These are phyloP conservation scores for Metschnikowia continentalis DNA, from an alignment of 805 yeast species.

Conservation along the genomic window DNA sequence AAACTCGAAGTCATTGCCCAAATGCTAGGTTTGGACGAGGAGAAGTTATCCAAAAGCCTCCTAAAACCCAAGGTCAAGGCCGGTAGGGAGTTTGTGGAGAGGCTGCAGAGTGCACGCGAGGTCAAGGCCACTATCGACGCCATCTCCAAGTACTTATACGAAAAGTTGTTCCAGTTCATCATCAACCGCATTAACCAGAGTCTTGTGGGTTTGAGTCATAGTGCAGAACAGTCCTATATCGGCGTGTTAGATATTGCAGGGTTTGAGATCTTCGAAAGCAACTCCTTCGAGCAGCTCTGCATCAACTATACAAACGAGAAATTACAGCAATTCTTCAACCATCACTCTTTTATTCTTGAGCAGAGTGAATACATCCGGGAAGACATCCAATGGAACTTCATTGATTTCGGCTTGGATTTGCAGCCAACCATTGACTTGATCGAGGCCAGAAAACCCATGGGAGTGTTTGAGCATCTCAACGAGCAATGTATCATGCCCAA, in stretches of 20 bases:
- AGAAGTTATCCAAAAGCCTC: conserved; percentile 53
- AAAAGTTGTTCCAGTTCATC: conserved; percentile 71
- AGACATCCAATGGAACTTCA: conserved; percentile 63
- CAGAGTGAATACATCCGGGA: conserved; percentile 58
- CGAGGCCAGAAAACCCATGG: conserved; percentile 70
- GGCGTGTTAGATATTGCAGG: conserved; percentile 63
- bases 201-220: conserved; percentile 31
- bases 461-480: conserved; percentile 79
- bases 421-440: conserved; percentile 93
- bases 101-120: conserved; percentile 73
- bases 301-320: conserved; percentile 60
- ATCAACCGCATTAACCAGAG: conserved; percentile 72
- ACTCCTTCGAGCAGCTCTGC: conserved; percentile 58
- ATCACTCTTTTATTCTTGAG: conserved; percentile 57
- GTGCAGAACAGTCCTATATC: conserved; percentile 34
- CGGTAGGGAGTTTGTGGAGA: conserved; percentile 81
- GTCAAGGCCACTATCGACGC: conserved; percentile 83
- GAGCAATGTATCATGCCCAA: conserved; percentile 96
- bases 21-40: conserved; percentile 59
- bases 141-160: conserved; percentile 80
- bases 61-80: conserved; percentile 84
- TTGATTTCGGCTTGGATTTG: conserved; percentile 91
- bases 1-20: conserved; percentile 50
- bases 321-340: conserved; percentile 58
- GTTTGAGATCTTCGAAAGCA: conserved; percentile 54